Evolutionary conservation across 257 asterid species (phyloP), one percentile per base, ranked within the genome.

Genomic region (Solanum chiquidenum): DNA sequence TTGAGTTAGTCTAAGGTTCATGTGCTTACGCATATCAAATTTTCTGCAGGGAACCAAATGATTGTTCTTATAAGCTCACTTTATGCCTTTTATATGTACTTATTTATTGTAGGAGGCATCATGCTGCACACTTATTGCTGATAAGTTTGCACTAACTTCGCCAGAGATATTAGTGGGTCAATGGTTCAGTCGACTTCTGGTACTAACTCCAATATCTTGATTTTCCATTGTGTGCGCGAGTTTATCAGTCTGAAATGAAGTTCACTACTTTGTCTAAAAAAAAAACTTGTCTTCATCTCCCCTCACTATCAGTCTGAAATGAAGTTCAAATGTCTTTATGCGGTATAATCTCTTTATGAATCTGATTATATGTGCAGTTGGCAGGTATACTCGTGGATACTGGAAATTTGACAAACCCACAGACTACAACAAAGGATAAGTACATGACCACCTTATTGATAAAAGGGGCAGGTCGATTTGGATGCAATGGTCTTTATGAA

Each of bases 131-230:
- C 88, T 93, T 69, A 90, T 94, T 87, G 96, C 98, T 35, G 97
- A 95, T 87, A 95, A 89, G 40, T 91, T 95, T 91, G 91, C 92
- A 31, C 89, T 40, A 76, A 68, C 88, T 80, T 91, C 97, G 71
- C 98, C 98, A 40, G 94, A 92, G 92, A 92, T 93, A 93, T 91
- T 96, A 92, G 93, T 93, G 12, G 96, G 94, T 86, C 92, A 92
- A 91, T 95, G 98, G 88, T 94, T 96, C 87, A 92, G 98, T 89
- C 93, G 98, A 89, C 94, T 96, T 90, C 89, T 96, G 96, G 98
- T 95, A 94, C 87, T 34, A 74, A 64, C 38, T 46, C 23, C 12
- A 40, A 79, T 29, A 77, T 25, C 44, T 85, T 18, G 31, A 68
- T 68, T 85, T 71, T n/a, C 66, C 11, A 37, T 21, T 6, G 60